These are phyloP conservation scores for Isochrysis galbana DNA, from an alignment of 78 protist species.

Conservation along the genomic window DNA sequence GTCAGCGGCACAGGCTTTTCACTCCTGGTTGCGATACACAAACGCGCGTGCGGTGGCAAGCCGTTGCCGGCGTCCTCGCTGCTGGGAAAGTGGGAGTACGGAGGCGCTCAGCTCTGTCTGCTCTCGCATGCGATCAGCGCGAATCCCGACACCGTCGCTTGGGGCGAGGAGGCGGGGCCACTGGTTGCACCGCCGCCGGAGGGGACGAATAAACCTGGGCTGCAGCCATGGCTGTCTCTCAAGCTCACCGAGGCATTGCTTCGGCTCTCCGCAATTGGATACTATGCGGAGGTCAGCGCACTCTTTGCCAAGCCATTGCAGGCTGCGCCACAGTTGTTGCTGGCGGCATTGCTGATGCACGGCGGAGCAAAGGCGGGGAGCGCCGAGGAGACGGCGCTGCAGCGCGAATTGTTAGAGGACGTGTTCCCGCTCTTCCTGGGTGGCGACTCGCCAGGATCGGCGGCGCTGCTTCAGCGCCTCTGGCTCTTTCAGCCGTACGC, in stretches of 20 bases:
- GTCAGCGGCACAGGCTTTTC: slow-evolving; percentile 32
- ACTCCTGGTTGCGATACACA: slow-evolving; percentile 21
- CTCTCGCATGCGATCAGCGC: not conserved
- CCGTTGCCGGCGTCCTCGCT: slow-evolving; percentile 33
- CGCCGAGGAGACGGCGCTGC: not conserved
- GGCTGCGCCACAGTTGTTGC: not conserved
- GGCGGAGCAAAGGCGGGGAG: not conserved
- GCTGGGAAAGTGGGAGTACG: slow-evolving; percentile 60
- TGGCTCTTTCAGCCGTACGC: not conserved
- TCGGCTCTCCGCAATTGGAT: not conserved
- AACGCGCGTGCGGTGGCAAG: not conserved
- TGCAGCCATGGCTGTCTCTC: slow-evolving; percentile 26
- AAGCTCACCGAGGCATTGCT: slow-evolving; percentile 38
- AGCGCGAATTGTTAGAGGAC: not conserved
- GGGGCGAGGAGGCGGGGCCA: not conserved
- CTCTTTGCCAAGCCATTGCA: not conserved
- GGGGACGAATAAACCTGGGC: not conserved
- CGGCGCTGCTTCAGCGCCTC: not conserved
- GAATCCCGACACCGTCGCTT: not conserved
- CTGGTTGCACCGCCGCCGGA: not conserved
- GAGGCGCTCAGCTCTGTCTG: slow-evolving; percentile 36
- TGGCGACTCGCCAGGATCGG: not conserved
- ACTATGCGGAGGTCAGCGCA: not conserved
- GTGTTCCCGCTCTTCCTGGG: not conserved
- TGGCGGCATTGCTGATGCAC: not conserved